Evolutionary conservation across 331 rosid genomes (phyloP).

Genomic region (Saraca asoca): DNA sequence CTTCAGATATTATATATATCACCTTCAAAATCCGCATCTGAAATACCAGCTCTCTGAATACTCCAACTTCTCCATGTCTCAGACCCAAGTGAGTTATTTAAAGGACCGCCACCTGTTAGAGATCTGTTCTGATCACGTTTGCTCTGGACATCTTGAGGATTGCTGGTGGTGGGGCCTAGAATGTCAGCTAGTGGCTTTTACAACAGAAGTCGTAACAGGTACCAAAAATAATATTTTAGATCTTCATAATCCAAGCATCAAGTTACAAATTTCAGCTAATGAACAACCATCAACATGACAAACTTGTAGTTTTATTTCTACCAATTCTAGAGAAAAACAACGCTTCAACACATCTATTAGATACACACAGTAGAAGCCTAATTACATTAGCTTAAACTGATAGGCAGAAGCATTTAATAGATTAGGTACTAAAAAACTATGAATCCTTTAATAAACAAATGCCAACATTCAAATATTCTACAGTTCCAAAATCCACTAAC

Average conservation of each 20-base stretch:
- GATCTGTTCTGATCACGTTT: constrained; percentile 40
- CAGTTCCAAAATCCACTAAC: neutral
- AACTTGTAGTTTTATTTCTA: constrained; percentile 6
- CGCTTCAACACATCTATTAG: constrained; percentile 5
- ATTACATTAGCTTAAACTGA: constrained; percentile 9
- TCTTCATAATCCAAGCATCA: constrained; percentile 12
- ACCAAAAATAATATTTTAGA: constrained; percentile 47
- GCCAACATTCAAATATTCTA: constrained; percentile 7
- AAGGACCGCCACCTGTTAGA: constrained; percentile 40
- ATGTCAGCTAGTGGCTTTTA: constrained; percentile 63
- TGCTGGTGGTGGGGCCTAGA: constrained; percentile 35
- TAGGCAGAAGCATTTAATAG: constrained; percentile 19
- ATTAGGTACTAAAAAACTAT: neutral
- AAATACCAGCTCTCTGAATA: constrained; percentile 56
- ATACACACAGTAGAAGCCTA: neutral
- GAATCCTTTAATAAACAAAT: neutral
- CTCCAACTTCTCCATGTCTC: constrained; percentile 74
- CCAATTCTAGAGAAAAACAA: constrained; percentile 13
- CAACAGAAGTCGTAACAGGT: constrained; percentile 39
- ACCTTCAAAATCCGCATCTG: constrained; percentile 65
- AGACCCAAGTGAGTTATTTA: constrained; percentile 42
- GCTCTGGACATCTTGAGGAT: constrained; percentile 38
- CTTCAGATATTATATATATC: constrained; percentile 29
- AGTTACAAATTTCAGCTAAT: neutral
- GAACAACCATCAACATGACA: constrained; percentile 4